Conservation (phyloP, 2,329 filamentous ascomycete species). For the Alternaria postmessia region DNA sequence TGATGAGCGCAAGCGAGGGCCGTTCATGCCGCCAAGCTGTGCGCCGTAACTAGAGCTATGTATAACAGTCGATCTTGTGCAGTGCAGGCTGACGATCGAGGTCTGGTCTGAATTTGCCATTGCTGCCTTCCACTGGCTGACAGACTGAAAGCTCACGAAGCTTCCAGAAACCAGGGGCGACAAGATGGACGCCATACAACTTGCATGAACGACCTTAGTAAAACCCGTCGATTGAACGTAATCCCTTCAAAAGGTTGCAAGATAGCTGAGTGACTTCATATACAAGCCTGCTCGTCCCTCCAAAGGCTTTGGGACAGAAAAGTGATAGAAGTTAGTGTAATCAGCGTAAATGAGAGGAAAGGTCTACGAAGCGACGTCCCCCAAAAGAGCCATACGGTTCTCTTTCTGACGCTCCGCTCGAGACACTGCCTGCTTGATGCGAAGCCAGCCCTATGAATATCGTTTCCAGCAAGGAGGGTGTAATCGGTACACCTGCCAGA, state of each 20-base stretch:
- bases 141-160: background rate
- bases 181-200: background rate
- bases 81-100: conserved; percentile 9
- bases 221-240: background rate
- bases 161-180: background rate
- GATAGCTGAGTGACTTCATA: background rate
- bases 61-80: background rate
- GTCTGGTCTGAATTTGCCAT: background rate
- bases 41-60: conserved; percentile 7
- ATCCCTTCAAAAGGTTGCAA: background rate
- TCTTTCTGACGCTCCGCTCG: background rate
- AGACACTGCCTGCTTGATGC: background rate
- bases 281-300: background rate
- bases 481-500: conserved; percentile 4
- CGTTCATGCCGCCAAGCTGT: conserved; percentile 9
- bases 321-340: background rate
- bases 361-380: background rate
- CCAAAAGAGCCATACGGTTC: background rate
- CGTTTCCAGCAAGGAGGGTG: background rate
- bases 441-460: background rate
- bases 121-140: background rate
- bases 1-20: conserved; percentile 15
- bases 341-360: background rate
- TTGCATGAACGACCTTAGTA: background rate
- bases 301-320: background rate